Evolutionary conservation across 352 stramenopile genomes (phyloP), one percentile per base, ranked within the genome.

Genomic region (Phytophthora sp.): DNA sequence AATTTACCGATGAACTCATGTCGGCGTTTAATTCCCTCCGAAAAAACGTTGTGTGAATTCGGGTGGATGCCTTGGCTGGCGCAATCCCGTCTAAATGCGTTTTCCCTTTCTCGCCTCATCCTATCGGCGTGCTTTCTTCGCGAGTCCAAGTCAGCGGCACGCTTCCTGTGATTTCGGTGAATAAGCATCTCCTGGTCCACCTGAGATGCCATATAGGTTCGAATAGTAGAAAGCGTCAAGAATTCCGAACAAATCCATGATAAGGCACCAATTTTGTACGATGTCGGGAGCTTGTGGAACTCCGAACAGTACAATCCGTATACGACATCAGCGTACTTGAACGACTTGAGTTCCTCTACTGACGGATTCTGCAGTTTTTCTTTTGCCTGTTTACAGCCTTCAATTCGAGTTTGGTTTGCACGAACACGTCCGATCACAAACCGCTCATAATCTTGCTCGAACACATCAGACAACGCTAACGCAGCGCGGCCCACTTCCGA

Each of bases 371-470:
- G 24, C 39, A 88, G 50, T 17, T 50, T 54, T 50, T 57, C 37
- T 44, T 76, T 82, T 26, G 54, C 62, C n/a, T 79, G 73, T 41
- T 76, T 68, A 51, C 79, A 86, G 12, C 58, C 80, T 76, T 90
- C 76, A 31, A 83, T 73, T 18, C 76, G 79, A 26, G 61, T 68
- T 37, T 85, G 57, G 28, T 94, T 92, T 6, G 82, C 80, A 39
- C 66, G 54, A 49, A 92, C 75, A 8, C 75, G 72, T 2, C 76
- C 77, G 42, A 83, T 62, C 3, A 94, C 85, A 52, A 92, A 84
- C n/a, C 79, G 74, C 37, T 87, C 67, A 56, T 91, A 94, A 44
- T 94, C 83, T 77, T 89, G 82, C 49, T 94, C 83, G 34, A 92
- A 94, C 20, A 94, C 78, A 57, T 92, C 85, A 1, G 85, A 92